Conservation (phyloP, 352 stramenopile species). For the Thalassiosira oceanica region DNA sequence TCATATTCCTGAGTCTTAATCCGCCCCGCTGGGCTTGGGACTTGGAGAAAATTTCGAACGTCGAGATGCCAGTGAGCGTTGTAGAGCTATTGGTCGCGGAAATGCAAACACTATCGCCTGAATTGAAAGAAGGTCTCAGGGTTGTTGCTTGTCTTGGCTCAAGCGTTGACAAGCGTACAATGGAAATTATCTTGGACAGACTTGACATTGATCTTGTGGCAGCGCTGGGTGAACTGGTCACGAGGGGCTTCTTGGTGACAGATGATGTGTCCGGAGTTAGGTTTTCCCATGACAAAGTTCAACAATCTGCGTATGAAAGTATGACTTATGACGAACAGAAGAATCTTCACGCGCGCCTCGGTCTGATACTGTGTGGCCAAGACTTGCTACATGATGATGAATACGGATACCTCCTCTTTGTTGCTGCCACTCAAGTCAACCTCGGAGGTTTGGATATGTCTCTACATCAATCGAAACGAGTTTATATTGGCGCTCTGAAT, state of each 20-base stretch:
- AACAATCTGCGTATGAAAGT: slow-evolving; percentile 27
- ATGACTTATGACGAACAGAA: neutral
- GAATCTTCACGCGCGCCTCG: neutral
- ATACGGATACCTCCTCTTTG: slow-evolving; percentile 29
- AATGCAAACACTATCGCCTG: neutral
- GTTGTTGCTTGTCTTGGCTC: slow-evolving; percentile 8
- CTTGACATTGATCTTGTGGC: slow-evolving; percentile 7
- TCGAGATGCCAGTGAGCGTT: slow-evolving; percentile 9
- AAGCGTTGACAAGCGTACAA: neutral
- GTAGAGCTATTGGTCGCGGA: slow-evolving; percentile 8
- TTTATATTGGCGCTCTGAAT: slow-evolving; percentile 25
- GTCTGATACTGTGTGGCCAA: slow-evolving; percentile 5
- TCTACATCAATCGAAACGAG: slow-evolving; percentile 8
- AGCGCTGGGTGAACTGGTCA: slow-evolving; percentile 4
- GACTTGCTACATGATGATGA: neutral
- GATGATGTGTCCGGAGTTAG: neutral
- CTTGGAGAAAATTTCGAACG: slow-evolving; percentile 1
- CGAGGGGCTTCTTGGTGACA: slow-evolving; percentile 12
- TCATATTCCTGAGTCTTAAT: slow-evolving; percentile 4
- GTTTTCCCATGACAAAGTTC: slow-evolving; percentile 41
- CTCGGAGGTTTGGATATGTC: slow-evolving; percentile 12
- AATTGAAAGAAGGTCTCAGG: slow-evolving; percentile 4
- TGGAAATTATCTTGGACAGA: slow-evolving; percentile 26
- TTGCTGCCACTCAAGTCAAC: slow-evolving; percentile 28
- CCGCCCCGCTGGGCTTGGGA: slow-evolving; percentile 10